Evolutionary conservation across 108 stramenopile genomes (phyloP), one percentile per base, ranked within the genome.

Genomic region (Mediolabrus comicus): DNA sequence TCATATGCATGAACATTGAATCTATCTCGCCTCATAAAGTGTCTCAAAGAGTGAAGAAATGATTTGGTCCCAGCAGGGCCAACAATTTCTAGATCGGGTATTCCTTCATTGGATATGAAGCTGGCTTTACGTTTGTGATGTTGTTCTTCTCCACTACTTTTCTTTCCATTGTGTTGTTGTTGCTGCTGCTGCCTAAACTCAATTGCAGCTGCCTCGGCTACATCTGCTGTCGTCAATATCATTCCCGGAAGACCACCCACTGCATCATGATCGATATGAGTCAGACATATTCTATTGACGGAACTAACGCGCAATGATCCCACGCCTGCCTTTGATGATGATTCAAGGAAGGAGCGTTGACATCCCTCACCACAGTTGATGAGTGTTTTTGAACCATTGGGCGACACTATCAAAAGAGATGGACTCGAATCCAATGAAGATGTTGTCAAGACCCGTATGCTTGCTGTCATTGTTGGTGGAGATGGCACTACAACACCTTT

Each of bases 291-390:
- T 51, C 83, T 69, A 35, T 83, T 77, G 29, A 94, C 83, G 14
- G 82, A 83, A 30, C 85, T 81, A 28, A 90, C 58, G n/a, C 83
- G 83, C 31, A 81, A 52, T 12, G 69, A 12, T 4, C 77, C 77
- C 14, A 87, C 83, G 3, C 71, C 70, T 13, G 55, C 34, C 27
- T 61, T 53, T 4, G 79, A 70, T 16, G 38, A 49, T 24, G 83
- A 84, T 76, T 94, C 92, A 38, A 94, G 78, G 72, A 90, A 94
- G 14, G 88, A 76, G 34, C 92, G 79, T 63, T 94, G 92, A 59
- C 88, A 88, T 53, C 92, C 92, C 65, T 91, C 89, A 8, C 92
- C 92, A 67, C 89, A 94, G 53, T 94, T 90, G 0, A 94, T 77
- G 24, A 94, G 74, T 3, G 82, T 89, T 75, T 88, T 90, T 36